Conservation (phyloP, 805 yeast genomes). For the Candida methanosorbosa region DNA sequence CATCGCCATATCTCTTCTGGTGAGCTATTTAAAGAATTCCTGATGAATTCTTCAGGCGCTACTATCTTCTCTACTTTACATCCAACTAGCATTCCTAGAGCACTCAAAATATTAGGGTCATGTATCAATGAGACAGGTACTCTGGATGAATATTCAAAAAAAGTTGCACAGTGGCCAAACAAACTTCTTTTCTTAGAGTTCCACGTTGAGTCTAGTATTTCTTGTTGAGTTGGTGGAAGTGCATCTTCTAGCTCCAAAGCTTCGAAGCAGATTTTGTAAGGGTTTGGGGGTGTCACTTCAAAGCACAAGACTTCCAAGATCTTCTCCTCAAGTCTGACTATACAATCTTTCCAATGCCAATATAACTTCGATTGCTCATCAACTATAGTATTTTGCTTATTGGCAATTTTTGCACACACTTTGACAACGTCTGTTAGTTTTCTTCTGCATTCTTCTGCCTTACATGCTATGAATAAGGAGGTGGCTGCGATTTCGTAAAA, state of each 20-base stretch:
- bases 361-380: constrained; percentile 39
- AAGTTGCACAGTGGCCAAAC: constrained; percentile 16
- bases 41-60: constrained; percentile 10
- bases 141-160: constrained; percentile 19
- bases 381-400: constrained; percentile 28
- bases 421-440: constrained; percentile 38
- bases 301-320: constrained; percentile 37
- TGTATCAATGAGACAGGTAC: constrained; percentile 20
- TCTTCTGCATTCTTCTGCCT: constrained; percentile 44
- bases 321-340: constrained; percentile 36
- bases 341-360: constrained; percentile 42
- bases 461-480: constrained; percentile 41
- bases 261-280: constrained; percentile 23
- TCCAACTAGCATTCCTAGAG: constrained; percentile 15
- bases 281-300: constrained; percentile 35
- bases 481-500: constrained; percentile 45
- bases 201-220: constrained; percentile 10
- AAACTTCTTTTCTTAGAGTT: constrained; percentile 5
- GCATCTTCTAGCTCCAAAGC: constrained; percentile 14
- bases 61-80: constrained; percentile 10
- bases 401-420: constrained; percentile 40
- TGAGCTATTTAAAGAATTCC: constrained; percentile 7
- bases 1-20: constrained; percentile 16
- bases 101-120: constrained; percentile 14
- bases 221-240: constrained; percentile 3